Evolutionary conservation across 164 flowering plant species (phyloP).

Genomic region (Platanus orientalis): DNA sequence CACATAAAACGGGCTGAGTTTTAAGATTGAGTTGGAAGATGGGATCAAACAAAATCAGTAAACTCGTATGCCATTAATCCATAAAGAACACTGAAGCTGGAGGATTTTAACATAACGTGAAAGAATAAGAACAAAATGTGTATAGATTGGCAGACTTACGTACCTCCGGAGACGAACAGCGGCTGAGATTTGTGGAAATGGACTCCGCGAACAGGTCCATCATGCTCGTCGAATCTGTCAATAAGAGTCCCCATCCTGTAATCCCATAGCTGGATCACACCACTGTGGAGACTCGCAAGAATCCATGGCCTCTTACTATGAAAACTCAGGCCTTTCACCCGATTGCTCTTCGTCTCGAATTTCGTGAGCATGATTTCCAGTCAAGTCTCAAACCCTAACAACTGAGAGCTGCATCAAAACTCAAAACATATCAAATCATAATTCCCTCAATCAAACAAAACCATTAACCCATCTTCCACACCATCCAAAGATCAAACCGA

Average conservation of each 20-base stretch:
- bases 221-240: slow-evolving; percentile 89
- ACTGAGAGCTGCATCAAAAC: neutral
- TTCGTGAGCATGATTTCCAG: slow-evolving; percentile 75
- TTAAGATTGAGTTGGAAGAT: neutral
- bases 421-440: neutral
- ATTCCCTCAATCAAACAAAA: neutral
- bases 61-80: neutral
- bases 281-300: slow-evolving; percentile 91
- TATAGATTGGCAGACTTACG: neutral
- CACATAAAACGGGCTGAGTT: neutral
- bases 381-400: slow-evolving; percentile 12
- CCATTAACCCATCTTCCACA: neutral
- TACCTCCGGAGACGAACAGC: slow-evolving; percentile 92
- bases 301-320: slow-evolving; percentile 95
- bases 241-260: slow-evolving; percentile 92
- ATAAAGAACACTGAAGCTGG: neutral
- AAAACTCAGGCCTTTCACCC: slow-evolving; percentile 90
- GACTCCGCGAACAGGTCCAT: slow-evolving; percentile 93
- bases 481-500: neutral
- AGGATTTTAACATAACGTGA: neutral
- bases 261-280: slow-evolving; percentile 99
- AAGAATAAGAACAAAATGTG: neutral
- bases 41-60: neutral
- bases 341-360: slow-evolving; percentile 94
- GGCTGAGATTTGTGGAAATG: slow-evolving; percentile 92